These are phyloP conservation scores for Tulasnella sp. DNA, from an alignment of 768 basidiomycete species.

Conservation along the genomic window DNA sequence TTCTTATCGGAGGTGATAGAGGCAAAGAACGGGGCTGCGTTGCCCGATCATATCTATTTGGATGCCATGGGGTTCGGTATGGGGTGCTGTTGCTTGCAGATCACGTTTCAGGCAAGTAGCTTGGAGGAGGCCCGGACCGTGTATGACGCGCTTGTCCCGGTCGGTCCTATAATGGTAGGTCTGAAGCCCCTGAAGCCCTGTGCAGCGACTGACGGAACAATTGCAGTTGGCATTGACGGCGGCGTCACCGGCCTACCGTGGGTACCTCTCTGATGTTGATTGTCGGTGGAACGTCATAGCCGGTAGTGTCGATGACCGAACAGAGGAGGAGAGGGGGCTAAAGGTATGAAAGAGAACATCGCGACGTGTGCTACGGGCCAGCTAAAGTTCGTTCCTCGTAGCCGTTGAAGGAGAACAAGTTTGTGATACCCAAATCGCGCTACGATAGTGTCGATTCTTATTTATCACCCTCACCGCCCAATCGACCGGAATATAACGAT, in stretches of 20 bases:
- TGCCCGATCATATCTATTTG: constrained; percentile 86
- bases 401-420: constrained; percentile 66
- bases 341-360: constrained; percentile 38
- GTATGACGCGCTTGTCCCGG: constrained; percentile 91
- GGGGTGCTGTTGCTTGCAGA: constrained; percentile 96
- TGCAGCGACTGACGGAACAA: neutral
- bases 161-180: constrained; percentile 87
- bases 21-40: constrained; percentile 80
- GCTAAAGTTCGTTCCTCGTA: constrained; percentile 24
- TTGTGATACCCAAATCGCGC: constrained; percentile 86
- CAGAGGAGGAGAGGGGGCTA: constrained; percentile 82
- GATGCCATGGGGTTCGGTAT: constrained; percentile 99
- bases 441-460: constrained; percentile 96
- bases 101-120: constrained; percentile 96
- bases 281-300: constrained; percentile 99
- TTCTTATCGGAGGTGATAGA: constrained; percentile 34
- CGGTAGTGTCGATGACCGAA: constrained; percentile 96
- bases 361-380: neutral
- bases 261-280: constrained; percentile 91
- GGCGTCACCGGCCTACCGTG: constrained; percentile 89
- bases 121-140: constrained; percentile 81
- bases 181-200: neutral
- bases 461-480: constrained; percentile 73
- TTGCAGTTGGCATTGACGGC: constrained; percentile 81
- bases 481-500: constrained; percentile 92